These are phyloP conservation scores for Hypsizygus ulmarius DNA, from an alignment of 1,284 basidiomycete genomes.

Conservation along the genomic window DNA sequence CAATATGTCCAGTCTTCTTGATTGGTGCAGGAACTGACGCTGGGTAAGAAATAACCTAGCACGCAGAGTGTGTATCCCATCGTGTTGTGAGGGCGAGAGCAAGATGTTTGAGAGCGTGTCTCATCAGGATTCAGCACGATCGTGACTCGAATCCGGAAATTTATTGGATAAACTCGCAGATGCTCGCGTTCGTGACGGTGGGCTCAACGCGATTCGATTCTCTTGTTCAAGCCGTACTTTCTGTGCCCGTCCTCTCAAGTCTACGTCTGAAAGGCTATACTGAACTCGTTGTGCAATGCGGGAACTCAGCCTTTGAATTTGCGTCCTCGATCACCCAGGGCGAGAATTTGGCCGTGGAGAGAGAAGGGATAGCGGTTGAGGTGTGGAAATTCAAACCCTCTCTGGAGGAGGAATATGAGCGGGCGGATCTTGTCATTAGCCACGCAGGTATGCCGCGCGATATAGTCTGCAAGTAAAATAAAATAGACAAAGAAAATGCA, in stretches of 20 bases:
- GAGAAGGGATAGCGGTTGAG: slow-evolving; percentile 54
- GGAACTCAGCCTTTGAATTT: slow-evolving; percentile 47
- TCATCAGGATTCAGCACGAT: slow-evolving; percentile 7
- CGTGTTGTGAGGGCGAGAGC: slow-evolving; percentile 12
- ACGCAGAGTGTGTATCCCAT: slow-evolving; percentile 67
- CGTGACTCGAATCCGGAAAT: slow-evolving; percentile 17
- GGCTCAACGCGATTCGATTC: slow-evolving; percentile 87
- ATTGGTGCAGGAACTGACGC: slow-evolving; percentile 22
- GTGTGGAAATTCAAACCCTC: slow-evolving; percentile 74
- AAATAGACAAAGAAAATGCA: slow-evolving; percentile 9
- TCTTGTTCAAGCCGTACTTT: slow-evolving; percentile 66
- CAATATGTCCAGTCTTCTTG: slow-evolving; percentile 24
- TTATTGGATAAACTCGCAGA: slow-evolving; percentile 25
- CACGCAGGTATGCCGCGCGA: slow-evolving; percentile 77
- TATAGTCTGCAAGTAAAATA: not conserved
- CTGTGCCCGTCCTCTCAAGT: slow-evolving; percentile 50
- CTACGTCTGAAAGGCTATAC: slow-evolving; percentile 57
- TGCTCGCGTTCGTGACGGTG: slow-evolving; percentile 81
- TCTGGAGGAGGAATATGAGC: slow-evolving; percentile 61
- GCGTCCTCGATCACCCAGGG: slow-evolving; percentile 25
- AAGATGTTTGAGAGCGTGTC: slow-evolving; percentile 9
- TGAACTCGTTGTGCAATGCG: slow-evolving; percentile 72
- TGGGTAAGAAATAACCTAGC: slow-evolving; percentile 39
- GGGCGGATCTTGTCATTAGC: slow-evolving; percentile 80
- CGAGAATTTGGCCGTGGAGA: slow-evolving; percentile 29